Evolutionary conservation across 345 rosid genomes (phyloP).

Genomic region (Citrus sp.): DNA sequence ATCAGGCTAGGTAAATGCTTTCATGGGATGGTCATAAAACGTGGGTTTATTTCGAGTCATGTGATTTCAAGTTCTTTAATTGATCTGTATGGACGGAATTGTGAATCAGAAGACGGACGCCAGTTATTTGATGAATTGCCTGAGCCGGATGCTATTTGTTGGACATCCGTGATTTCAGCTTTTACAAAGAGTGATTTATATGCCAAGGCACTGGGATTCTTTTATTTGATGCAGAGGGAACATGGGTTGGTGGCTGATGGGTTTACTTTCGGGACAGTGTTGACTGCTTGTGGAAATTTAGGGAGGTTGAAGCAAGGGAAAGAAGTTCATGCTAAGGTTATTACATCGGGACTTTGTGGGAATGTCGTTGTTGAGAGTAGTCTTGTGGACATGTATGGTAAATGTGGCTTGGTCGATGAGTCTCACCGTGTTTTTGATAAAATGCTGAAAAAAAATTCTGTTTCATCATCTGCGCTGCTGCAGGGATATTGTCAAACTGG

Average conservation of each 20-base stretch:
- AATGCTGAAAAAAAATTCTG: conserved; percentile 57
- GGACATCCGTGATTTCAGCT: conserved; percentile 73
- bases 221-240: conserved; percentile 51
- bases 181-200: conserved; percentile 62
- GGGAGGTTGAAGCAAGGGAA: conserved; percentile 69
- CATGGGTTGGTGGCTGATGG: conserved; percentile 53
- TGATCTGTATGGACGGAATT: conserved; percentile 64
- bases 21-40: conserved; percentile 59
- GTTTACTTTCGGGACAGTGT: conserved; percentile 67
- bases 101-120: conserved; percentile 41
- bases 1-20: conserved; percentile 54
- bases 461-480: conserved; percentile 87
- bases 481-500: conserved; percentile 81
- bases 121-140: conserved; percentile 69
- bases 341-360: conserved; percentile 46
- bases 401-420: conserved; percentile 54
- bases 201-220: conserved; percentile 48
- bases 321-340: conserved; percentile 66
- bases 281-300: conserved; percentile 83
- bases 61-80: conserved; percentile 68
- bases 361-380: conserved; percentile 76
- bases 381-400: conserved; percentile 93
- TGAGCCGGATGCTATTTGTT: conserved; percentile 72
- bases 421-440: conserved; percentile 65
- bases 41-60: conserved; percentile 53